A percentile compares a stretch with the other conserved stretches of the same genome.
Conservation (phyloP, 225 moss, liverwort and hornwort species). For the Antitrichia curtipendula region DNA sequence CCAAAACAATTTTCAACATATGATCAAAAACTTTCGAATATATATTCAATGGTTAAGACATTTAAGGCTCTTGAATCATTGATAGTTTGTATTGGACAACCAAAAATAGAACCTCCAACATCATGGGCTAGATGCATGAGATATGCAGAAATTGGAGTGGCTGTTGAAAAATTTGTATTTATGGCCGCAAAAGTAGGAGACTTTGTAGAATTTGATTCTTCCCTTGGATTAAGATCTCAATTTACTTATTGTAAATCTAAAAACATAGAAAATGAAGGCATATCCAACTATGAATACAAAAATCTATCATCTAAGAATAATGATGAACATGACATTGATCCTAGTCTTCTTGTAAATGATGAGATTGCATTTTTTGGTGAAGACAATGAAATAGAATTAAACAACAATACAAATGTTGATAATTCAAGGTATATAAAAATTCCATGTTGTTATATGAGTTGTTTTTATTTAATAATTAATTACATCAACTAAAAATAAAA, state of each 20-base stretch:
- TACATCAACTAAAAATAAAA: background rate
- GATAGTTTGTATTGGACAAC: conserved; percentile 38
- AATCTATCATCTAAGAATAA: background rate
- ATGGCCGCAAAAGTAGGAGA: conserved; percentile 48
- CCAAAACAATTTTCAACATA: conserved; percentile 21
- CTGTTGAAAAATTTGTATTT: conserved; percentile 45
- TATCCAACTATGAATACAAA: background rate
- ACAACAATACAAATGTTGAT: background rate
- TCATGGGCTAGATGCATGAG: conserved; percentile 54
- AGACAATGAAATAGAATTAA: background rate
- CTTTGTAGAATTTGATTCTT: conserved; percentile 39
- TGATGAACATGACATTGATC: background rate
- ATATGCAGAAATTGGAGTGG: conserved; percentile 42
- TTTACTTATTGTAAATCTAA: background rate
- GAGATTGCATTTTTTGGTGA: background rate
- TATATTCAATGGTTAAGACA: conserved; percentile 25
- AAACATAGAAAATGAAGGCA: background rate
- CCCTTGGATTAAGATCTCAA: conserved; percentile 1
- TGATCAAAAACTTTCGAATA: conserved; percentile 20
- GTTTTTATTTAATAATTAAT: background rate
- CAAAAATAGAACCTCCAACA: conserved; percentile 13
- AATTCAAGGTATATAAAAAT: background rate
- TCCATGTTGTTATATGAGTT: background rate
- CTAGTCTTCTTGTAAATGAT: background rate
- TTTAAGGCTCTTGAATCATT: conserved; percentile 31